phyloP scores from a whole-genome alignment of 371 early-diverging fungal genomes.

The Rhizopus sp. region DNA sequence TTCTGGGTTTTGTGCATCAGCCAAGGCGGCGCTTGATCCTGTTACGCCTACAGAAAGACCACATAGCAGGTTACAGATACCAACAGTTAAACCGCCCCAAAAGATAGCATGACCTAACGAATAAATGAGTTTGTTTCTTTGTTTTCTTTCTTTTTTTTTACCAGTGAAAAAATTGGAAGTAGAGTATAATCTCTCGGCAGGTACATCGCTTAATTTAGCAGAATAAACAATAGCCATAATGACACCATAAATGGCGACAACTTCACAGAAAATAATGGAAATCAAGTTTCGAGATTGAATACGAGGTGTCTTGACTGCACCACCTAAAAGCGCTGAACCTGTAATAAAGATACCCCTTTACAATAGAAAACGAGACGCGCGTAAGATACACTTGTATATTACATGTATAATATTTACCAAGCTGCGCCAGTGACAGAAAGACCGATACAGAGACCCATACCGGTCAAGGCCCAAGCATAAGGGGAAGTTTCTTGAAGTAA shows the following conservation, averaged over 20 bases:
- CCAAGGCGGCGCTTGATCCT: conserved; percentile 92
- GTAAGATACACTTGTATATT: conserved; percentile 7
- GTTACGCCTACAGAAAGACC: conserved; percentile 95
- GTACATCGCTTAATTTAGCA: conserved; percentile 71
- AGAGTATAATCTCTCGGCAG: conserved; percentile 45
- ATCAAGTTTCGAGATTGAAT: conserved; percentile 97
- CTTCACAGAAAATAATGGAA: conserved; percentile 98
- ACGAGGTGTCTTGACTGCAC: conserved; percentile 90
- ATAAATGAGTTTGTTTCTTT: background rate
- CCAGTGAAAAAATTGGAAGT: conserved; percentile 67
- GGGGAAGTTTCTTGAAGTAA: conserved; percentile 81
- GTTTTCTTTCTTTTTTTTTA: conserved; percentile 12
- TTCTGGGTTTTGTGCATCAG: conserved; percentile 94
- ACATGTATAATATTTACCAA: conserved; percentile 66
- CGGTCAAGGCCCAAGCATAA: conserved; percentile 89
- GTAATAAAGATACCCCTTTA: conserved; percentile 93
- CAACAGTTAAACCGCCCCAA: conserved; percentile 97
- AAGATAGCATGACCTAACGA: conserved; percentile 84
- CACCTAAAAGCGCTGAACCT: conserved; percentile 90
- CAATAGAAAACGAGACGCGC: background rate
- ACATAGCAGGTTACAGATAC: conserved; percentile 91
- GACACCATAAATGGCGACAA: conserved; percentile 97
- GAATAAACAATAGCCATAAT: conserved; percentile 97
- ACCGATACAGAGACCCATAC: conserved; percentile 86
- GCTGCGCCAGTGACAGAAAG: conserved; percentile 95